phyloP scores from a whole-genome alignment of 2,329 filamentous ascomycete genomes.

The Erysiphe neolycopersici region DNA sequence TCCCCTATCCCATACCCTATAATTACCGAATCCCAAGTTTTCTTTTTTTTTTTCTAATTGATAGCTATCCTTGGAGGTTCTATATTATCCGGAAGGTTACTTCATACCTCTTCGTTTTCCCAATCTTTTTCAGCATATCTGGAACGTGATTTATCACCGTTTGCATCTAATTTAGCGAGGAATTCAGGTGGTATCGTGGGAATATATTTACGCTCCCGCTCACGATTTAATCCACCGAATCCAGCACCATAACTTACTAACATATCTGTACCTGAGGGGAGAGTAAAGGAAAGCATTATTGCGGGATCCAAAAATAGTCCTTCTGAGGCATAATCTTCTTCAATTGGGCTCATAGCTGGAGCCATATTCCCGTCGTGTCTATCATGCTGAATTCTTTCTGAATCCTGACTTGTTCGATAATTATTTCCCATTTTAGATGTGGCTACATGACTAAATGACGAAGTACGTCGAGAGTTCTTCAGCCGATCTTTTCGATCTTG shows the following conservation, averaged over 20 bases:
- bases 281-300: constrained; percentile 77
- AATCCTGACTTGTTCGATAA: constrained; percentile 18
- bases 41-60: not conserved
- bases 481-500: constrained; percentile 28
- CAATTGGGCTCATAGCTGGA: not conserved
- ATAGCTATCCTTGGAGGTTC: not conserved
- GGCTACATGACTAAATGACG: constrained; percentile 7
- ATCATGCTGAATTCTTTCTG: constrained; percentile 15
- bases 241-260: constrained; percentile 82
- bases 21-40: not conserved
- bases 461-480: constrained; percentile 20
- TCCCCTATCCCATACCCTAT: not conserved
- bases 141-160: constrained; percentile 22
- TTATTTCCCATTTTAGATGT: constrained; percentile 17
- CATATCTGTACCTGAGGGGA: constrained; percentile 95
- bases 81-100: not conserved
- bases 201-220: constrained; percentile 83
- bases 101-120: constrained; percentile 30
- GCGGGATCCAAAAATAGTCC: constrained; percentile 67
- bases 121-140: constrained; percentile 38
- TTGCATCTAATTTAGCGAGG: constrained; percentile 50
- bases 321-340: constrained; percentile 40
- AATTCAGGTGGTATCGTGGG: constrained; percentile 89
- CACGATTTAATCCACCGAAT: constrained; percentile 74
- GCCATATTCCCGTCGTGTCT: not conserved